Percentiles rank a stretch among this genome's conserved stretches.
These are phyloP conservation scores for Nitzschia palea DNA, from an alignment of 108 stramenopile species.

Conservation along the genomic window DNA sequence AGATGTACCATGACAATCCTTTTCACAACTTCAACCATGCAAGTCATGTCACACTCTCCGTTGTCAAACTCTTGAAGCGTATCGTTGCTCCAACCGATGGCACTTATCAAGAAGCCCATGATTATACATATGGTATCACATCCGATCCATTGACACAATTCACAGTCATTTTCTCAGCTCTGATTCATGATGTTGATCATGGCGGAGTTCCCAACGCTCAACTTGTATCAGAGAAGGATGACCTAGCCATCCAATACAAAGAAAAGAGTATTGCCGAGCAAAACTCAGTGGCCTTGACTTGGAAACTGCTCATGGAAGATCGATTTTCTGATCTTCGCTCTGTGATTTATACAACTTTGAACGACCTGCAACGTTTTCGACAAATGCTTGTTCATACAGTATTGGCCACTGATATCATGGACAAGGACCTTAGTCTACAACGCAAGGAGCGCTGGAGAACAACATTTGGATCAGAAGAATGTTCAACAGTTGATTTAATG, in stretches of 20 bases:
- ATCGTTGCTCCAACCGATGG: background rate
- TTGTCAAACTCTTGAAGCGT: conserved; percentile 1
- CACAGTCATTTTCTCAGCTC: conserved; percentile 58
- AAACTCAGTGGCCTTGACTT: conserved; percentile 30
- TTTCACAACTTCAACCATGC: conserved; percentile 7
- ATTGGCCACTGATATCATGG: conserved; percentile 39
- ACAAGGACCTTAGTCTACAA: conserved; percentile 17
- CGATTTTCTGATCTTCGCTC: conserved; percentile 24
- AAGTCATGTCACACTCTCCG: background rate
- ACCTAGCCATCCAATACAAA: conserved; percentile 42
- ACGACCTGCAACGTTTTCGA: conserved; percentile 24
- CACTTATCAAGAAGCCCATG: background rate
- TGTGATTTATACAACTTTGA: conserved; percentile 15
- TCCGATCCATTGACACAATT: conserved; percentile 58
- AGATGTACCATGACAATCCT: conserved; percentile 1
- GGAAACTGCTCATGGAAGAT: conserved; percentile 34
- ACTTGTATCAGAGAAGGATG: conserved; percentile 28
- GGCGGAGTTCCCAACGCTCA: conserved; percentile 40
- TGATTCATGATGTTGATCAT: conserved; percentile 64
- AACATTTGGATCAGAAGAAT: conserved; percentile 12
- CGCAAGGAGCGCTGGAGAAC: conserved; percentile 36
- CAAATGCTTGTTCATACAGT: conserved; percentile 34
- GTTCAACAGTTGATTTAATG: background rate
- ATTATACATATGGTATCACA: conserved; percentile 46
- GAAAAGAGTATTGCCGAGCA: conserved; percentile 36